These are phyloP conservation scores for Rhizopogon vinicolor DNA, from an alignment of 768 basidiomycete genomes.

Conservation along the genomic window DNA sequence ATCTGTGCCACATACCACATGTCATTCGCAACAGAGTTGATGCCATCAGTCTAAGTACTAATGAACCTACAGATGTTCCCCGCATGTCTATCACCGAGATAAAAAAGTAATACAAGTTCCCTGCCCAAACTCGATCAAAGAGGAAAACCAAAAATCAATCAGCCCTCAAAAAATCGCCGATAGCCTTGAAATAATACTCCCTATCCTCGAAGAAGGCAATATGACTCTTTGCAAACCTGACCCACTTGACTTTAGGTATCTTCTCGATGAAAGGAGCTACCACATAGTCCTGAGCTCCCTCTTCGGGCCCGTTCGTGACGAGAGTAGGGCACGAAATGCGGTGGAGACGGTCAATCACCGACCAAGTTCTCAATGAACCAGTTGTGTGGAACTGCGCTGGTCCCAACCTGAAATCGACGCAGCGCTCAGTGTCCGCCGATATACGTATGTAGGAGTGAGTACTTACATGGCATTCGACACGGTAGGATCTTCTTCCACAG, in stretches of 20 bases:
- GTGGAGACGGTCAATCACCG: constrained; percentile 38
- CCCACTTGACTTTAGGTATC: constrained; percentile 32
- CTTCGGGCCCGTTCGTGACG: constrained; percentile 33
- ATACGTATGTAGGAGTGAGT: no score
- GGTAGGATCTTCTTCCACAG: constrained; percentile 24
- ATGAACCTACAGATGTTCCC: no score
- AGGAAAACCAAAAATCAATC: background rate
- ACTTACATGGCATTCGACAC: constrained; percentile 31
- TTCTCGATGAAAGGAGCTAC: constrained; percentile 28
- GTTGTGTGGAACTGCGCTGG: constrained; percentile 33
- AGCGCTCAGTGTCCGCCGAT: no score
- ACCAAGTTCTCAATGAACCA: constrained; percentile 42
- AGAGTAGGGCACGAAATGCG: constrained; percentile 36
- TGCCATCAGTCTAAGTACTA: no score
- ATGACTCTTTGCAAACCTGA: constrained; percentile 26
- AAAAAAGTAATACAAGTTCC: no score
- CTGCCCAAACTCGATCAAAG: background rate
- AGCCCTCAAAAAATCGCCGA: constrained; percentile 9
- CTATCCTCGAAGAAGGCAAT: constrained; percentile 15
- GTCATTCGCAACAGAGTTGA: no score
- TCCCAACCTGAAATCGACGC: constrained; percentile 7
- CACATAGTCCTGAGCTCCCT: constrained; percentile 33
- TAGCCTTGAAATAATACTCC: constrained; percentile 15
- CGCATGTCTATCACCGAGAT: no score
- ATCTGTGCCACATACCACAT: no score